Base-by-base conservation (phyloP, 192 early-diverging fungal genomes). In the Umbelopsis sp. region DNA sequence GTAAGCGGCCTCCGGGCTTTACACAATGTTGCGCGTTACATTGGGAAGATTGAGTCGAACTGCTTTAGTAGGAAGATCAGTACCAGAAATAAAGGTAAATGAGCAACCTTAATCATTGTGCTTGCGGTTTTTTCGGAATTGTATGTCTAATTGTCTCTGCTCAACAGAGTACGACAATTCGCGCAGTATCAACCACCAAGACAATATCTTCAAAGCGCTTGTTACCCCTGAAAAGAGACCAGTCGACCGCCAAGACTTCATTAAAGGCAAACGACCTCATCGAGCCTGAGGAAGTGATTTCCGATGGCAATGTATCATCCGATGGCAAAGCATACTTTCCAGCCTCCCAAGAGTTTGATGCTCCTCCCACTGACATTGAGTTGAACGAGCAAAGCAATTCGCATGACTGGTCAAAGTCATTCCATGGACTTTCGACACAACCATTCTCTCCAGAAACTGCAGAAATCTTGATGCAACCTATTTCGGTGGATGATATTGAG, bases 401-500 rank as follows among this genome's bases (percentile, higher is more conserved):
- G 7, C 77, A 80, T 43, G 80, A 88, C 44, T 93, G 91, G 91
- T 90, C 90, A 12, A 86, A 81, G 14, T 91, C 91, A 0, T 94
- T 89, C 76, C 77, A 80, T 62, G 95, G 95, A 45, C 86, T 95
- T 72, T 85, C 91, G 7, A 65, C 78, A 9, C 84, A 93, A 70
- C 89, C 92, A 14, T 98, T 98, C 66, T 83, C 91, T 6, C 70
- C 78, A 22, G 85, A 91, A 17, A 86, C 91, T 65, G 78, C 83
- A 56, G 88, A 94, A 3, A 71, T 92, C 9, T 79, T 98, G 66
- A 80, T 93, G 85, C 84, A 83, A 31, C 88, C 90, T 9, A 71
- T 98, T 5, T 65, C 82, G n/a, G 78, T 85, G n/a, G 81, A 81
- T 12, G 96, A 98, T 74, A 84, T 98, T 51, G 96, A 98, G 82